Evolutionary conservation across 1,284 basidiomycete genomes (phyloP).

Genomic region (Sphagnurus paluster): DNA sequence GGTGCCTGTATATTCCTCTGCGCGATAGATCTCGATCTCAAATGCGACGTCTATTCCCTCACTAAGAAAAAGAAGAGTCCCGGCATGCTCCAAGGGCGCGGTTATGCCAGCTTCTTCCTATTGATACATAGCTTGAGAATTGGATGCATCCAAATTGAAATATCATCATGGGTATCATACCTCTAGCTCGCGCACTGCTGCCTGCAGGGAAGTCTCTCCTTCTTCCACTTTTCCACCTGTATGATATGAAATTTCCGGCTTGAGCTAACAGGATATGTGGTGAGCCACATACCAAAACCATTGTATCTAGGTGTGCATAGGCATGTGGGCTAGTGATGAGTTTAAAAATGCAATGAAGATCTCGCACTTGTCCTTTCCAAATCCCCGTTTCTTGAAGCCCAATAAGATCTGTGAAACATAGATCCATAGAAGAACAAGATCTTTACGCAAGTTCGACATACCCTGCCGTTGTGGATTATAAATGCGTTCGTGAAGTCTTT

Average conservation of each 20-base stretch:
- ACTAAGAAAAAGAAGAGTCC: constrained; percentile 60
- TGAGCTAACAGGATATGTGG: background rate
- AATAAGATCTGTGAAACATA: constrained; percentile 44
- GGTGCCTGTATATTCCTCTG: constrained; percentile 50
- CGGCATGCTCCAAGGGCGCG: constrained; percentile 57
- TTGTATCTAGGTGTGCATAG: constrained; percentile 50
- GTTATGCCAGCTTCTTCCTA: constrained; percentile 81
- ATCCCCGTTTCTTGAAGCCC: constrained; percentile 72
- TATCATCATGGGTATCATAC: constrained; percentile 28
- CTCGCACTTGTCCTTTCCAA: constrained; percentile 59
- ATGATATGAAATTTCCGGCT: background rate
- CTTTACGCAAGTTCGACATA: constrained; percentile 15
- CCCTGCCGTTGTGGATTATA: constrained; percentile 43
- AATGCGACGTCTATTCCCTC: constrained; percentile 56
- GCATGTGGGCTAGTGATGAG: background rate
- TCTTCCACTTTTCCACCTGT: constrained; percentile 69
- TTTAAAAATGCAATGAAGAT: background rate
- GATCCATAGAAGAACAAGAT: background rate
- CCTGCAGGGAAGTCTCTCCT: constrained; percentile 58
- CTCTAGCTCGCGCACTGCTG: constrained; percentile 65
- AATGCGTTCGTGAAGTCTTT: constrained; percentile 65
- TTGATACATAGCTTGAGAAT: background rate
- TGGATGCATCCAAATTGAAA: background rate
- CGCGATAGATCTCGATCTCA: constrained; percentile 67
- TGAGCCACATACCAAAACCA: constrained; percentile 52